Base-by-base conservation (phyloP, 352 stramenopile species). In the Thraustotheca clavata region DNA sequence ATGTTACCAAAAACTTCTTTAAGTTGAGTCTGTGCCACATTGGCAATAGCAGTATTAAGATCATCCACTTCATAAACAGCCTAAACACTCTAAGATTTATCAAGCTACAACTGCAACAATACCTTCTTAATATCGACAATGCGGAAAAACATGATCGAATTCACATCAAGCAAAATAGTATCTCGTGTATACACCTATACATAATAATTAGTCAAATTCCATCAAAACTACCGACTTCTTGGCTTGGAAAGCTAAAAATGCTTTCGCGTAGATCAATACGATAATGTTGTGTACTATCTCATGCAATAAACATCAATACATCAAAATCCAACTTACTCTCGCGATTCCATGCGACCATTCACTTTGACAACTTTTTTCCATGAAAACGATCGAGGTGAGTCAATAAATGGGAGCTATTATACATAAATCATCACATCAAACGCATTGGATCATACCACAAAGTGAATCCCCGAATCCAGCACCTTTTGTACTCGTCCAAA, bases 1-100 rank as follows among this genome's bases (percentile, higher is more conserved):
- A 74, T 76, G 20, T 61, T 50, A 46, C 70, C 70, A 69, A 76
- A 76, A 31, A 76, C 69, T 46, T 74, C 69, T 38, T 76, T 76
- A 27, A 76, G 55, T 41, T 76, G 68, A 4, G 70, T 72, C 39
- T 76, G 70, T 36, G 70, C 70, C 12, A 73, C 67, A 49, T 76
- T 76, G 29, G 59, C 43, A 29, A 76, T 71, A 35, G 70, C 70
- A 16, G 27, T 68, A 22, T 70, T 63, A 16, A 76, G 43, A 69
- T 76, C 70, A 46, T 76, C 70, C 11, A 76, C 70, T 60, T 74
- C 68, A 46, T 76, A 76, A 3, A 76, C 38, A 24, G 70, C 70
- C 57, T 65, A 54, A 11, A n/a, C 29, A n/a, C 22, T 26, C 26
- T 14, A 49, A 4, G 22, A 12, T 43, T 18, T 49, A 52, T 0